Evolutionary conservation across 1,139 yeast species (phyloP), one percentile per base, ranked within the genome.

Genomic region (Taphrina flavorubra): DNA sequence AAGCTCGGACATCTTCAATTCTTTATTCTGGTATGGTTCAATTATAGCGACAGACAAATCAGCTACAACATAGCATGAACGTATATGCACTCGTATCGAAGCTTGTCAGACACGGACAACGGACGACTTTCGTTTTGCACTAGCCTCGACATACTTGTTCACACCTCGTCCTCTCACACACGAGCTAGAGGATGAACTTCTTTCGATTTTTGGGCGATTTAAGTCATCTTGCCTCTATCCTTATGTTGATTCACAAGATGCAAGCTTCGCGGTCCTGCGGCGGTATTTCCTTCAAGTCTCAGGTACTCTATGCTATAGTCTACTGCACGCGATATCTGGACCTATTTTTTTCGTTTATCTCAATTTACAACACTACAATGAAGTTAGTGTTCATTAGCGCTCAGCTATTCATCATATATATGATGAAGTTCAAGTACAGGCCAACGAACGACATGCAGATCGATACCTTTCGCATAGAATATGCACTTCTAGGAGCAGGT

Each of bases 211-310:
- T 85, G 81, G 75, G 94, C 46, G 99, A 94, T 77, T 77, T 90
- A 71, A 86, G 95, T 65, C 99, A 94, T 77, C 81, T 90, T 77
- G 87, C 89, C 53, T 88, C 96, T 75, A 89, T 90, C 71, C 81
- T 90, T 71, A 83, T 94, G 71, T 82, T 94, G 72, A 82, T 92
- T 68, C 87, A 86, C 71, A 86, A 92, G 65, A 90, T 94, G 75
- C 85, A 82, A 71, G 77, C 80, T 34, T 84, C 89, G 70, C 81
- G 82, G 73, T 87, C 96, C 13, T 87, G 89, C 68, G 85, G 87
- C 56, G 99, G 99, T 47, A 85, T 94, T 68, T 92, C 97, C 3
- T 81, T 91, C 77, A 92, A 92, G 80, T 90, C 98, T 0, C 98
- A 94, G 77, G 81, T 85, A 0, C 80, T 94, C 61, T 94, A 94